A percentile compares a stretch with the other conserved stretches of the same genome.
These are phyloP conservation scores for Ajuga reptans DNA, from an alignment of 305 asterid species.

Conservation along the genomic window DNA sequence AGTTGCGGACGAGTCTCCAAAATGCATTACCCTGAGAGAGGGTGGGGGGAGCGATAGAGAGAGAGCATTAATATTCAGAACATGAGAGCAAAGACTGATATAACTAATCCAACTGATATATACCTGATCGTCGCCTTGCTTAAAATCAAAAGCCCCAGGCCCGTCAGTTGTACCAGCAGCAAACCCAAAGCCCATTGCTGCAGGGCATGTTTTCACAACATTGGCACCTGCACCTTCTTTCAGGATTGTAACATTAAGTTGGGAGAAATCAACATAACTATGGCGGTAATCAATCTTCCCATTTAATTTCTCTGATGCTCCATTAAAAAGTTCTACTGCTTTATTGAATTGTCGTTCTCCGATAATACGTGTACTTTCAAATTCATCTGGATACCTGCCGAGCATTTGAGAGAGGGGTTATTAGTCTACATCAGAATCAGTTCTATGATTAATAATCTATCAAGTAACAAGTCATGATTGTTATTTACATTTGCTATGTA, in stretches of 20 bases:
- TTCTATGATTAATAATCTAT: too few species aligned
- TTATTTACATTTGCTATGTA: too few species aligned
- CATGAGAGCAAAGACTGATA: conserved; percentile 2
- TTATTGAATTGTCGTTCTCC: conserved; percentile 85
- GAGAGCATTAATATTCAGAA: not conserved
- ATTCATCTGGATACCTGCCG: conserved; percentile 81
- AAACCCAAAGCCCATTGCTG: conserved; percentile 97
- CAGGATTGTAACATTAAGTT: conserved; percentile 60
- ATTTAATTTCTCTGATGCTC: conserved; percentile 60
- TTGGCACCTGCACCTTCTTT: conserved; percentile 50
- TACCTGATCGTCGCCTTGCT: conserved; percentile 88
- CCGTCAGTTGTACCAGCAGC: conserved; percentile 99
- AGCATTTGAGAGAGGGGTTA: conserved; percentile 24
- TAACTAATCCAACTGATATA: conserved; percentile 17
- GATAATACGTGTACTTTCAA: conserved; percentile 87
- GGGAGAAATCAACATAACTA: conserved; percentile 66
- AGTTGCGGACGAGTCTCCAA: conserved; percentile 80
- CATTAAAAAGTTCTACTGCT: conserved; percentile 68
- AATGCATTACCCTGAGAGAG: conserved; percentile 75
- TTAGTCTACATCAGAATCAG: not conserved
- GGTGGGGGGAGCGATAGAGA: conserved; percentile 4
- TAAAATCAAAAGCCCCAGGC: conserved; percentile 99
- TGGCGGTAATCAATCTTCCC: conserved; percentile 86
- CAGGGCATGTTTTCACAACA: conserved; percentile 81
- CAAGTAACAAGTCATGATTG: too few species aligned